Evolutionary conservation across 768 basidiomycete species (phyloP).

Genomic region (Hemileccinum rubropunctum): DNA sequence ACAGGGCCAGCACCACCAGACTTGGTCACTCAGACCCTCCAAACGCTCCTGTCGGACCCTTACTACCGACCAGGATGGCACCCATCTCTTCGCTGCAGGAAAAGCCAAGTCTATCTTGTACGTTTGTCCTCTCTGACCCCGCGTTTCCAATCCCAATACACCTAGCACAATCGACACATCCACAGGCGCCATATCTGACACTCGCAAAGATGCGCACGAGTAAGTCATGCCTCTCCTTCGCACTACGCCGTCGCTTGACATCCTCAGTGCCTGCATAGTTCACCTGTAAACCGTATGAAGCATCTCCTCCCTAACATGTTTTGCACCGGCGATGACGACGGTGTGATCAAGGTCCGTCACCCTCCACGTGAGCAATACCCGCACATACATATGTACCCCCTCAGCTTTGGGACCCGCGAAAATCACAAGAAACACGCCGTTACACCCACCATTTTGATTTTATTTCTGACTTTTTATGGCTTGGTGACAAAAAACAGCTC

Average conservation of each 20-base stretch:
- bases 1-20: slow-evolving; percentile 52
- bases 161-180: slow-evolving; percentile 64
- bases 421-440: slow-evolving; percentile 55
- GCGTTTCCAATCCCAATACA: slow-evolving; percentile 12
- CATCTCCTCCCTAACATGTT: slow-evolving; percentile 67
- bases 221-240: slow-evolving; percentile 36
- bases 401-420: slow-evolving; percentile 89
- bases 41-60: slow-evolving; percentile 84
- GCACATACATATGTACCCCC: neutral
- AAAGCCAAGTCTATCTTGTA: slow-evolving; percentile 81
- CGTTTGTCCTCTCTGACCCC: slow-evolving; percentile 29
- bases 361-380: neutral
- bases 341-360: slow-evolving; percentile 76
- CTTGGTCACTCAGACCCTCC: slow-evolving; percentile 68
- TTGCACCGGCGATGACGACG: slow-evolving; percentile 91
- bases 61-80: slow-evolving; percentile 64
- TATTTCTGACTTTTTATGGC: slow-evolving; percentile 88
- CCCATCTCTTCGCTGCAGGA: slow-evolving; percentile 70
- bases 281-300: slow-evolving; percentile 84
- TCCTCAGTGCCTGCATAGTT: slow-evolving; percentile 45
- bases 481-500: slow-evolving; percentile 79
- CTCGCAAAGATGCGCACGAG: slow-evolving; percentile 61
- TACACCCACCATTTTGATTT: slow-evolving; percentile 93
- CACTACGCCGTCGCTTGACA: slow-evolving; percentile 24
- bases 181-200: slow-evolving; percentile 50